phyloP scores from a whole-genome alignment of 78 protist genomes.

The Emiliania huxleyi region DNA sequence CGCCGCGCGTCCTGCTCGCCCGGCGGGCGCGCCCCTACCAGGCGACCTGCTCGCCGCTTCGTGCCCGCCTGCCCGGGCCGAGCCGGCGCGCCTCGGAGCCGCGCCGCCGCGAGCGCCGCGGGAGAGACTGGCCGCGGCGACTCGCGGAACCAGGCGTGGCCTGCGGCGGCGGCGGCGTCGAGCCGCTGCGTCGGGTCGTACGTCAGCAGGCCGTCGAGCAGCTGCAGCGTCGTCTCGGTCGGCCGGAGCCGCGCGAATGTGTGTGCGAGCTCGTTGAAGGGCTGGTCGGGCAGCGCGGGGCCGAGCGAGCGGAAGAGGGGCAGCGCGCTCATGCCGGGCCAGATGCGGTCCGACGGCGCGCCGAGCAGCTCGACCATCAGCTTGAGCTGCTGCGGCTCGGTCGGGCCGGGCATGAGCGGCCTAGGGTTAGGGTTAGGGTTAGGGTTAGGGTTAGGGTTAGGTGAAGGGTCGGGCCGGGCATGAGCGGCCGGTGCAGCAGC shows the following conservation, averaged over 20 bases:
- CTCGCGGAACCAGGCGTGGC: neutral
- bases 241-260: neutral
- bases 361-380: slow-evolving; percentile 16
- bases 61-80: too few relatives aligned
- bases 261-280: neutral
- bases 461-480: slow-evolving; percentile 51
- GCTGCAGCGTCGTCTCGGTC: neutral
- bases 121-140: neutral
- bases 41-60: too few relatives aligned
- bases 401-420: slow-evolving; percentile 92
- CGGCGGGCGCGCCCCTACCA: too few relatives aligned
- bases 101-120: neutral
- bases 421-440: too few relatives aligned
- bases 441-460: slow-evolving; percentile 88
- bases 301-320: neutral
- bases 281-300: neutral
- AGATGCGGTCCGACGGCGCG: slow-evolving; percentile 20
- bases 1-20: too few relatives aligned
- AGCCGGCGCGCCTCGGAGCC: too few relatives aligned
- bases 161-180: neutral
- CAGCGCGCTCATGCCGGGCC: slow-evolving; percentile 17
- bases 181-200: neutral
- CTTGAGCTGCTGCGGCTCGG: slow-evolving; percentile 82
- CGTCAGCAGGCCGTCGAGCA: slow-evolving; percentile 31
- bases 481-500: slow-evolving; percentile 17